These are phyloP conservation scores for Eucalyptus tenuipes DNA, from an alignment of 345 rosid genomes.

Conservation along the genomic window DNA sequence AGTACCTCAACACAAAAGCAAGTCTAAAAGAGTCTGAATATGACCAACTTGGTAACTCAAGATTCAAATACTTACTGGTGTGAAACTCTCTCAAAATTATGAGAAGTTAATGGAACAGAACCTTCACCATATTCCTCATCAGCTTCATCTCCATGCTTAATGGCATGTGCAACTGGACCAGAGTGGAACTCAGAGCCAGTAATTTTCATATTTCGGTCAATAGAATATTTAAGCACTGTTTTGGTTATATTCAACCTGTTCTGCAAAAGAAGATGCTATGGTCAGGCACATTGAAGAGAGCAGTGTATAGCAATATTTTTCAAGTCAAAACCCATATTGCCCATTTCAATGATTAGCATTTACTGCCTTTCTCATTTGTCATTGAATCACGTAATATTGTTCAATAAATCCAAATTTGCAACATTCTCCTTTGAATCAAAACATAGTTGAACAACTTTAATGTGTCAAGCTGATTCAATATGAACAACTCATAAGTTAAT, in stretches of 20 bases:
- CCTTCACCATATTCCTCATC: constrained; percentile 61
- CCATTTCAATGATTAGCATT: background rate
- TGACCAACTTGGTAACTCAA: background rate
- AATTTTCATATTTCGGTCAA: constrained; percentile 63
- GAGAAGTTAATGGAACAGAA: constrained; percentile 36
- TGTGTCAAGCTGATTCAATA: background rate
- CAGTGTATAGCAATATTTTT: background rate
- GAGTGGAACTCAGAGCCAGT: constrained; percentile 88
- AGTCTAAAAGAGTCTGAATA: background rate
- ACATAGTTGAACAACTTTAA: background rate
- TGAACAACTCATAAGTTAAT: background rate
- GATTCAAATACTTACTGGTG: constrained; percentile 49
- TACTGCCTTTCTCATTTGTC: background rate
- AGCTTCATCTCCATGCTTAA: constrained; percentile 81
- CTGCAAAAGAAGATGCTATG: constrained; percentile 38
- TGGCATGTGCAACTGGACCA: constrained; percentile 30
- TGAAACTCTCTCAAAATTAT: constrained; percentile 55
- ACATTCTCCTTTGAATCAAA: background rate
- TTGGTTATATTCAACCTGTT: constrained; percentile 97
- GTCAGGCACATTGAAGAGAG: constrained; percentile 2
- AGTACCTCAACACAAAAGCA: background rate
- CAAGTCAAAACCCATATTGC: background rate
- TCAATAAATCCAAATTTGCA: background rate
- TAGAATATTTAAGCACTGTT: constrained; percentile 84
- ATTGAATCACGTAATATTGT: background rate